Evolutionary conservation across 768 basidiomycete species (phyloP), one percentile per base, ranked within the genome.

Genomic region (Filobasidium wieringae): DNA sequence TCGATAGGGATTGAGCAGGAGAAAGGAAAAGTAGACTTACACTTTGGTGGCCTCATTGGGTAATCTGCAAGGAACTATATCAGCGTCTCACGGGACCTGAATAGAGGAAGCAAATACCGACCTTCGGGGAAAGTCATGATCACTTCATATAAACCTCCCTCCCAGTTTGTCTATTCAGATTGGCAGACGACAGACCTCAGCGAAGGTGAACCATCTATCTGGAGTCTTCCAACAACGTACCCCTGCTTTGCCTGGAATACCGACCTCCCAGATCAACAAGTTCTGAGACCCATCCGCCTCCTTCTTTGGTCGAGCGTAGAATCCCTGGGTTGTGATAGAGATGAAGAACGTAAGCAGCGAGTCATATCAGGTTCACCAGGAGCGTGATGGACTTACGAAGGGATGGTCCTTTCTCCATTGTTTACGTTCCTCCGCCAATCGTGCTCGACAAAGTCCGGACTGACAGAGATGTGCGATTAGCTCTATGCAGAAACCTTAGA

Each of bases 371-470:
- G 1, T 26, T 15, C 7, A 15, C 9, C 9, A 9, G 9, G 36
- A 37, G 9, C 11, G n/a, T 37, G n/a, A 19, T 5, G 51, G n/a
- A 80, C 88, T 76, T 75, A 96, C 95, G 67, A 93, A 96, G 30
- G 95, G 95, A 75, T 99, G 95, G 65, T 97, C 95, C 75, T 92
- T 97, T 59, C 95, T 77, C 95, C 95, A 99, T 69, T 92, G 88
- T 77, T 99, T 99, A 69, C 95, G 83, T 76, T 99, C 95, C 75
- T 97, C 95, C 29, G 90, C 82, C 15, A 99, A 80, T 68, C 95
- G 85, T 33, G 86, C 84, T 74, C 90, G 82, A 74, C 90, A 92
- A 63, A 96, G 50, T 17, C 54, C 53, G 32, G 59, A 55, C 59
- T 60, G 37, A 14, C 5, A 43, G 41, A 43, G 41, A n/a, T n/a